Evolutionary conservation across 352 stramenopile genomes (phyloP).

Genomic region (Peronospora destructor): DNA sequence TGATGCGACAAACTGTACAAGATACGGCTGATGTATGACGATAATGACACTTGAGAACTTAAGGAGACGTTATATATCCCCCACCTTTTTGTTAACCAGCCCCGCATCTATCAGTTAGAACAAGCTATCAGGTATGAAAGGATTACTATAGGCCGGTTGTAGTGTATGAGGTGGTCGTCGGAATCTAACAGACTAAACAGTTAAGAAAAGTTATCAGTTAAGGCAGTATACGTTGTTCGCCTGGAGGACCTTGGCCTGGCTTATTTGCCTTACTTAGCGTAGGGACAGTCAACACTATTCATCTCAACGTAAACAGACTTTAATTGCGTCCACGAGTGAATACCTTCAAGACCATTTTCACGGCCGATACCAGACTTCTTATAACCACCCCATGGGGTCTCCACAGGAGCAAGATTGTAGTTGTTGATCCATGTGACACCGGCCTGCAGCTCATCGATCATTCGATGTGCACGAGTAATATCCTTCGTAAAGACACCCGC

Average conservation of each 20-base stretch:
- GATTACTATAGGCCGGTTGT: no score
- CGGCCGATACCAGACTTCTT: constrained; percentile 89
- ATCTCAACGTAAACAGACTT: constrained; percentile 88
- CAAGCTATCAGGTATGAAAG: no score
- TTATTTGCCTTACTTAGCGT: constrained; percentile 36
- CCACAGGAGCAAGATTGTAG: constrained; percentile 83
- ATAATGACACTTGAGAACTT: no score
- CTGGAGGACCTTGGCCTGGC: not conserved
- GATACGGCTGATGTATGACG: no score
- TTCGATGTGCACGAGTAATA: constrained; percentile 65
- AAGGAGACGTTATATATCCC: no score
- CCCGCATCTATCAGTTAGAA: no score
- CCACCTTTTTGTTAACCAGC: no score
- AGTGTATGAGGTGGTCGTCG: no score
- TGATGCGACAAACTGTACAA: no score
- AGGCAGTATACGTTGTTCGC: no score
- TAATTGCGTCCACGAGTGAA: constrained; percentile 87
- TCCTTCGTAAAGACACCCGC: constrained; percentile 85
- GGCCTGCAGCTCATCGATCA: constrained; percentile 59
- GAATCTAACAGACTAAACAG: no score
- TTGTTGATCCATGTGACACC: constrained; percentile 88
- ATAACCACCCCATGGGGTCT: constrained; percentile 86
- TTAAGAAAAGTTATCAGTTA: no score
- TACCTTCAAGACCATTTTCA: constrained; percentile 85
- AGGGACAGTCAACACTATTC: constrained; percentile 65